phyloP scores from a whole-genome alignment of 2,329 filamentous ascomycete genomes.

The Verticillium zaregamsianum region DNA sequence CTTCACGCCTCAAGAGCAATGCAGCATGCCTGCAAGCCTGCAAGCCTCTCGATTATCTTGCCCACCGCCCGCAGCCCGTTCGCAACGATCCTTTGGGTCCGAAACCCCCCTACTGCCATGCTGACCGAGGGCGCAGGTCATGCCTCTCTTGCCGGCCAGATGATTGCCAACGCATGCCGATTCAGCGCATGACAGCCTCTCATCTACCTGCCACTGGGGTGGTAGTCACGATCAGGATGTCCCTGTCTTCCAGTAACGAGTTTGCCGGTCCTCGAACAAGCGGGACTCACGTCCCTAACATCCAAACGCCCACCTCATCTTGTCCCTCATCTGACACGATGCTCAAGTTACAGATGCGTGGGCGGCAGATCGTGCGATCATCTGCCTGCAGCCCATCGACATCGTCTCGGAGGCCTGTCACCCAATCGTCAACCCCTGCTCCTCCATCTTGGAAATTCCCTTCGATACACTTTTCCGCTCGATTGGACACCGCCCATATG shows the following conservation, averaged over 20 bases:
- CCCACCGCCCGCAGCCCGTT: not conserved
- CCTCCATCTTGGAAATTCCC: not conserved
- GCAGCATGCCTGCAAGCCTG: not conserved
- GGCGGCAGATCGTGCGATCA: not conserved
- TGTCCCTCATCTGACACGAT: not conserved
- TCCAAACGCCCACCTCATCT: not conserved
- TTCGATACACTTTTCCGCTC: not conserved
- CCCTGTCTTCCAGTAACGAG: no score
- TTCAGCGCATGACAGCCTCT: no score
- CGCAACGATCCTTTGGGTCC: not conserved
- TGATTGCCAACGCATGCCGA: no score
- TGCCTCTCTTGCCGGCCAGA: no score
- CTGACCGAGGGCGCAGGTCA: no score
- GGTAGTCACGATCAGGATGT: no score
- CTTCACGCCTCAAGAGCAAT: not conserved
- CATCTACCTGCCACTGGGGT: no score
- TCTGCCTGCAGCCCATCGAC: not conserved
- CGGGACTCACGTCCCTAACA: not conserved
- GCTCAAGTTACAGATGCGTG: not conserved
- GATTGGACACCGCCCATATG: not conserved
- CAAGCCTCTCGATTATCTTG: not conserved
- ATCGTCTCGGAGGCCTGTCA: not conserved
- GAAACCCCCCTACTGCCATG: no score
- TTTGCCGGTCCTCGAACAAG: no score
- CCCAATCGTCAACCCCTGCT: not conserved